A percentile compares a stretch with the other conserved stretches of the same genome.
Evolutionary conservation across 2,329 filamentous ascomycete species (phyloP).

Genomic region (Neoarthrinium moseri): DNA sequence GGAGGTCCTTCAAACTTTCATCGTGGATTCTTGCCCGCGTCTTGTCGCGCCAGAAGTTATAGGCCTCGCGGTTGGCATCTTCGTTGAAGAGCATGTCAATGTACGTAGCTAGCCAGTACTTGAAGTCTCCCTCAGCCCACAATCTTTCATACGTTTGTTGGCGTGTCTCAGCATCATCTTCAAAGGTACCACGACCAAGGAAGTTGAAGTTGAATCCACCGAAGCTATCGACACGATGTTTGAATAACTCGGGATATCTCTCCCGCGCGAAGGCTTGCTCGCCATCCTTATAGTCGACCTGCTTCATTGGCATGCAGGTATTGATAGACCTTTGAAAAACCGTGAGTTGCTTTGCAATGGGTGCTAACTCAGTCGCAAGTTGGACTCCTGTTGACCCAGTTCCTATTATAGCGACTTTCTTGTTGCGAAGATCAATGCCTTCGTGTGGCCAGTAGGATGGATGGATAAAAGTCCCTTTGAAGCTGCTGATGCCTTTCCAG

Average conservation of each 20-base stretch:
- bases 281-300: constrained; percentile 36
- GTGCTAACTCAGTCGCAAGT: constrained; percentile 57
- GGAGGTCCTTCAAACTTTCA: constrained; percentile 41
- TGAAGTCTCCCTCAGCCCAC: constrained; percentile 51
- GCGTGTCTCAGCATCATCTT: constrained; percentile 47
- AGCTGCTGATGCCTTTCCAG: constrained; percentile 48
- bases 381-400: constrained; percentile 64
- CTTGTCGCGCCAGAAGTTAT: constrained; percentile 53
- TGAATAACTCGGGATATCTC: constrained; percentile 49
- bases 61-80: constrained; percentile 47
- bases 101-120: constrained; percentile 51
- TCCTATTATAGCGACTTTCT: constrained; percentile 61
- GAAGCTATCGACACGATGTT: constrained; percentile 49
- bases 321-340: constrained; percentile 68
- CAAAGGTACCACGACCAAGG: constrained; percentile 51
- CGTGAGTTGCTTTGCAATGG: constrained; percentile 45
- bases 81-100: constrained; percentile 44
- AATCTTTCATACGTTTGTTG: constrained; percentile 44
- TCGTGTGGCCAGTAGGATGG: constrained; percentile 58
- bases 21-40: constrained; percentile 46
- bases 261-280: constrained; percentile 43
- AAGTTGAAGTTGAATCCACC: constrained; percentile 59
- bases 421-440: constrained; percentile 51
- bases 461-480: constrained; percentile 57
- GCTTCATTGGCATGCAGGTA: constrained; percentile 59